Evolutionary conservation across 2,329 filamentous ascomycete genomes (phyloP).

Genomic region (Sporothrix inflata): DNA sequence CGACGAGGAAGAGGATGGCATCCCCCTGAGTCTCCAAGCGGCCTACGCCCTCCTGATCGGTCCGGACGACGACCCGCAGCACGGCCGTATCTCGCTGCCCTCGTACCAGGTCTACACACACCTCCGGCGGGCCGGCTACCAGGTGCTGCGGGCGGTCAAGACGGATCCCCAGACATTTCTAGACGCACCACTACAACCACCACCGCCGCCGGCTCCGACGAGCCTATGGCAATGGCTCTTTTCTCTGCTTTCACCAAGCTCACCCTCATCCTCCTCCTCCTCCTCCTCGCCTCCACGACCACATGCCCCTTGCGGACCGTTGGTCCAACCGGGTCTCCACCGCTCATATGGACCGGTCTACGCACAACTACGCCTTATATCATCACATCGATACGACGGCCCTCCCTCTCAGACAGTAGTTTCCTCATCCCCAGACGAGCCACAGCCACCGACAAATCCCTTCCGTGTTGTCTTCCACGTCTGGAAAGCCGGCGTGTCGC

Average conservation of each 20-base stretch:
- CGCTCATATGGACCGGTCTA: conserved; percentile 74
- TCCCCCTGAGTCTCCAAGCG: conserved; percentile 90
- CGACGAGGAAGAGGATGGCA: conserved; percentile 52
- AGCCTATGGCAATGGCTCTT: conserved; percentile 59
- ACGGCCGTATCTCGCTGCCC: conserved; percentile 68
- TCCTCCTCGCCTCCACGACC: not conserved
- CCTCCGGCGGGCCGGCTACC: conserved; percentile 80
- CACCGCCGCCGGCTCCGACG: conserved; percentile 9
- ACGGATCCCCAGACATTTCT: not conserved
- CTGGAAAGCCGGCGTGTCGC: conserved; percentile 24
- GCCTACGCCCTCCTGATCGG: conserved; percentile 86
- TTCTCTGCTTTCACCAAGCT: conserved; percentile 45
- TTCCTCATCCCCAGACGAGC: conserved; percentile 28
- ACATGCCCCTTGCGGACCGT: conserved; percentile 53
- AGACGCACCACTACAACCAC: not conserved
- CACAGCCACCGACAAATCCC: conserved; percentile 46
- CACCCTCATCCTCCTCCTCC: not conserved
- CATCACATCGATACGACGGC: conserved; percentile 45
- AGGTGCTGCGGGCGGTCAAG: conserved; percentile 51
- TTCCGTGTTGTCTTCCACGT: conserved; percentile 62
- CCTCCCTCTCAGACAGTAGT: not conserved
- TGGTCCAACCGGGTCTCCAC: conserved; percentile 66
- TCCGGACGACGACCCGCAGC: conserved; percentile 57
- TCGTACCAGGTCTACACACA: conserved; percentile 87
- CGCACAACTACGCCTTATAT: conserved; percentile 72